Conservation (phyloP, 2,329 filamentous ascomycete genomes). For the Cordyceps militaris region DNA sequence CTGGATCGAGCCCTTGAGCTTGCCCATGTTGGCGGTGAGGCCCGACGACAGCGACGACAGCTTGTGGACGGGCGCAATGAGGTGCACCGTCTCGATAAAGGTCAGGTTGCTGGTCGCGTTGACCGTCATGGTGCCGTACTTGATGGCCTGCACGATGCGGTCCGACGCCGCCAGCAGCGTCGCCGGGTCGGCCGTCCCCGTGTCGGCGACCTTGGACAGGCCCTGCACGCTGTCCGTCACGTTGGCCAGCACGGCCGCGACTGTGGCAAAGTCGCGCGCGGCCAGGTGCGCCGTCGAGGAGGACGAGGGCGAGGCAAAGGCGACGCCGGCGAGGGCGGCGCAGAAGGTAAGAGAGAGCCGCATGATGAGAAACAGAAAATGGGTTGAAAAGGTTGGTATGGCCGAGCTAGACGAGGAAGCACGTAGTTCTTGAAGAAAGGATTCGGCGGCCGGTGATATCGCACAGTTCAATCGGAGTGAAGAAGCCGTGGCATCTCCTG, state of each 20-base stretch:
- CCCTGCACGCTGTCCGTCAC: background rate
- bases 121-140: background rate
- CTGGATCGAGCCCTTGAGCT: constrained; percentile 18
- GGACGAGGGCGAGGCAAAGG: background rate
- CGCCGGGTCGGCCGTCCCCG: background rate
- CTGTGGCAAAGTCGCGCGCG: background rate
- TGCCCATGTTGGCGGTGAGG: background rate
- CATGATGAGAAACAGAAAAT: background rate
- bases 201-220: background rate
- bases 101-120: background rate
- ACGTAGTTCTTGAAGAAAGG: too few relatives aligned
- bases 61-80: constrained; percentile 6
- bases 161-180: constrained; percentile 2
- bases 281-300: too few relatives aligned
- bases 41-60: background rate
- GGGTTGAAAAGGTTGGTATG: background rate
- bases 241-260: background rate
- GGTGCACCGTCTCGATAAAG: constrained; percentile 6
- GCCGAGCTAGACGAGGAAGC: too few relatives aligned
- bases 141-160: background rate
- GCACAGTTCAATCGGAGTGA: too few relatives aligned
- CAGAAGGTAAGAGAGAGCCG: background rate
- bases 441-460: too few relatives aligned
- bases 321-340: background rate
- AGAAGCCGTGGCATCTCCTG: too few relatives aligned